Evolutionary conservation across 2,329 filamentous ascomycete genomes (phyloP).

Genomic region (Blumeriella jaapii): DNA sequence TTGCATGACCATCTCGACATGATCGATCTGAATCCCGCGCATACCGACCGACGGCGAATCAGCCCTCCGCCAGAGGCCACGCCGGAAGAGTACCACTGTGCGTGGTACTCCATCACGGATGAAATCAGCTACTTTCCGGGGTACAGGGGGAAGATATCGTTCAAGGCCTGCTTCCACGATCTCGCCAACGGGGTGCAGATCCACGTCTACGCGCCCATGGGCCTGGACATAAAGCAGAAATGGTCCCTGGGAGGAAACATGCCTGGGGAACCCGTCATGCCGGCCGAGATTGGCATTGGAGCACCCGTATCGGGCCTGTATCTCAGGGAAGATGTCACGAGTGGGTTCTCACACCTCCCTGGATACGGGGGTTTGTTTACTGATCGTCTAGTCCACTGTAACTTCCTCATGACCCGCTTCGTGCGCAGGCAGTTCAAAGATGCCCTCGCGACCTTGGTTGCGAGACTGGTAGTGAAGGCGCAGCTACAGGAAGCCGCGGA

Average conservation of each 20-base stretch:
- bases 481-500: conserved; percentile 25
- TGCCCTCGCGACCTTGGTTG: conserved; percentile 60
- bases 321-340: conserved; percentile 69
- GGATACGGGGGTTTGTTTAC: neutral
- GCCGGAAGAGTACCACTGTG: conserved; percentile 57
- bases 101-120: conserved; percentile 73
- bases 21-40: conserved; percentile 78
- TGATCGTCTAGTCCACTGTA: conserved; percentile 48
- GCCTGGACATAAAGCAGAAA: conserved; percentile 64
- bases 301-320: conserved; percentile 61
- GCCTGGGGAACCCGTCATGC: conserved; percentile 54
- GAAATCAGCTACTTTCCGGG: conserved; percentile 65
- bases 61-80: conserved; percentile 54
- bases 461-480: conserved; percentile 42
- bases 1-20: conserved; percentile 66
- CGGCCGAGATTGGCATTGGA: conserved; percentile 52
- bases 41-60: conserved; percentile 58
- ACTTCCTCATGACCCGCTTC: conserved; percentile 60
- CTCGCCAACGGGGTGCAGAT: conserved; percentile 62
- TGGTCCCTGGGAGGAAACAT: conserved; percentile 64
- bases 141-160: conserved; percentile 52
- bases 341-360: neutral
- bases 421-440: conserved; percentile 73
- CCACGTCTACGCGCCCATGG: conserved; percentile 72
- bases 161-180: conserved; percentile 72